A percentile compares a stretch with the other conserved stretches of the same genome.
Conservation (phyloP, 2,329 filamentous ascomycete species). For the Penicillium sp. region DNA sequence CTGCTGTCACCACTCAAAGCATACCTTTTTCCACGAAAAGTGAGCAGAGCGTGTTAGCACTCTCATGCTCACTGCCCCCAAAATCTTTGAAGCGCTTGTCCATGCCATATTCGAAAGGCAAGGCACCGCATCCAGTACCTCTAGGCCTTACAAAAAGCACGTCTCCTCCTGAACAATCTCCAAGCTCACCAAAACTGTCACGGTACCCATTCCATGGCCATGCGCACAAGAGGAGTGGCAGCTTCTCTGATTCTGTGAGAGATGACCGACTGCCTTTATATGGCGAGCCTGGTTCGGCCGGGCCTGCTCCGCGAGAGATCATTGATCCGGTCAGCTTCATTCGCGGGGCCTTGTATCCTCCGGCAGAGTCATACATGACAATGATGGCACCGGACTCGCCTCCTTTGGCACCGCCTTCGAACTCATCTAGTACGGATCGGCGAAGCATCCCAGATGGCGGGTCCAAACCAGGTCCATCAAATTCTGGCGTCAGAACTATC, state of each 20-base stretch:
- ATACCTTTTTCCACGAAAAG: slow-evolving; percentile 45
- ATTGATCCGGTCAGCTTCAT: slow-evolving; percentile 83
- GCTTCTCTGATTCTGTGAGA: slow-evolving; percentile 80
- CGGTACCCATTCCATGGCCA: slow-evolving; percentile 56
- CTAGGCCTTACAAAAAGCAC: slow-evolving; percentile 39
- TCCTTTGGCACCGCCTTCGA: slow-evolving; percentile 38
- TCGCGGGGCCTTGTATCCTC: slow-evolving; percentile 80
- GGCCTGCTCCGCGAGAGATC: slow-evolving; percentile 60
- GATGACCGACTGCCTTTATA: slow-evolving; percentile 64
- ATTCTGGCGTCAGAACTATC: slow-evolving; percentile 79
- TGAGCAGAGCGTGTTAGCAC: slow-evolving; percentile 58
- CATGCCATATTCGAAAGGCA: slow-evolving; percentile 36
- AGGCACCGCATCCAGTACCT: slow-evolving; percentile 48
- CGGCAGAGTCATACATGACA: slow-evolving; percentile 79
- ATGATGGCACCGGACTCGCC: slow-evolving; percentile 59
- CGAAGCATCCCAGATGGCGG: slow-evolving; percentile 37
- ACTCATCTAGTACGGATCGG: slow-evolving; percentile 30
- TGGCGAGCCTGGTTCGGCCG: slow-evolving; percentile 47
- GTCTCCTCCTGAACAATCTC: slow-evolving; percentile 34
- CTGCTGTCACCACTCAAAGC: slow-evolving; percentile 40
- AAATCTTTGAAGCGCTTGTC: slow-evolving; percentile 48
- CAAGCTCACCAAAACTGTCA: slow-evolving; percentile 36
- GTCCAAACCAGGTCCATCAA: slow-evolving; percentile 33
- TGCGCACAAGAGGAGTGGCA: slow-evolving; percentile 80
- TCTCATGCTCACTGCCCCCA: slow-evolving; percentile 64